Percentiles rank a stretch among this genome's conserved stretches.
These are phyloP conservation scores for Termitomyces sp. DNA, from an alignment of 768 basidiomycete species.

Conservation along the genomic window DNA sequence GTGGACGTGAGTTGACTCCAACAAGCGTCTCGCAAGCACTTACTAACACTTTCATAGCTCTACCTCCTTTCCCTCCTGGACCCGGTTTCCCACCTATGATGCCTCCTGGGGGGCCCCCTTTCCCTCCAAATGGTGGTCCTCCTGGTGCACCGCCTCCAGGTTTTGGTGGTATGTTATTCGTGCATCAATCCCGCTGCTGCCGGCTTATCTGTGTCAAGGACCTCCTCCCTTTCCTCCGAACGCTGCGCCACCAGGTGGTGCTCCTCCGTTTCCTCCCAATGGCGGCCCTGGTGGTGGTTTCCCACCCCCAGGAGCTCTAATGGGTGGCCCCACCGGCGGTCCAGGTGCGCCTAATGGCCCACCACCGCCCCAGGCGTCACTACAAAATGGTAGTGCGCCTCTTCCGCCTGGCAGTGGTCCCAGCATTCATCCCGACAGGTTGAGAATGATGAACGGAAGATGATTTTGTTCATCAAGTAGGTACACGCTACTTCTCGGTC, in stretches of 20 bases:
- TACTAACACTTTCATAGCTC: constrained; percentile 29
- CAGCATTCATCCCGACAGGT: constrained; percentile 79
- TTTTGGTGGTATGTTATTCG: constrained; percentile 36
- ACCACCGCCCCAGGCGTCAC: constrained; percentile 29
- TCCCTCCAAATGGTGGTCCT: constrained; percentile 56
- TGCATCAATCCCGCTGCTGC: not conserved
- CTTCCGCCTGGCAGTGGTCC: constrained; percentile 37
- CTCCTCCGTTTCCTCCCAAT: constrained; percentile 3
- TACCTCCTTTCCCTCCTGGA: constrained; percentile 70
- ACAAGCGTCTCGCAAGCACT: not conserved
- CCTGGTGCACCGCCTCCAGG: constrained; percentile 39
- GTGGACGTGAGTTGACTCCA: constrained; percentile 35
- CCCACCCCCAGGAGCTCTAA: constrained; percentile 48
- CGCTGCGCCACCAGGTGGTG: constrained; percentile 1
- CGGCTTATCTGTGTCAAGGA: not conserved
- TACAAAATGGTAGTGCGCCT: constrained; percentile 19
- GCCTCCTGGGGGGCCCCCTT: constrained; percentile 59
- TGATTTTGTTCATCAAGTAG: constrained; percentile 7
- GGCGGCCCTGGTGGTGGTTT: constrained; percentile 14
- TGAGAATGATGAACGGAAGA: constrained; percentile 66
- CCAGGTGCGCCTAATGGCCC: constrained; percentile 32
- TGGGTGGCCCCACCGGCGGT: constrained; percentile 35
- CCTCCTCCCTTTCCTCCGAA: constrained; percentile 5
- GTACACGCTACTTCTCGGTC: not conserved
- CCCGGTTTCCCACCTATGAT: constrained; percentile 49